Evolutionary conservation across 495 filamentous ascomycete species (phyloP), one percentile per base, ranked within the genome.

Genomic region (Talaromyces thailandensis): DNA sequence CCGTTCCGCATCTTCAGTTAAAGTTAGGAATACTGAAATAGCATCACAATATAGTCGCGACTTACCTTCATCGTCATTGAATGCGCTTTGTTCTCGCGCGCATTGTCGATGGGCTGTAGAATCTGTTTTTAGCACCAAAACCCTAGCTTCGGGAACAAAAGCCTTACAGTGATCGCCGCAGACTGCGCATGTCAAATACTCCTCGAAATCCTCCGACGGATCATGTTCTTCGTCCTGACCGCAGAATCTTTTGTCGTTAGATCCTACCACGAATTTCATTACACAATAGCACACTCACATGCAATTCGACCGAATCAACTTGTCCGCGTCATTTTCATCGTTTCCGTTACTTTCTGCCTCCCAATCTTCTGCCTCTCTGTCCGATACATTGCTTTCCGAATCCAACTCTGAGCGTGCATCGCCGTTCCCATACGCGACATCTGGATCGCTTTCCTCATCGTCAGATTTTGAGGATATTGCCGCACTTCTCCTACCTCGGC

Each of bases 91-190:
- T 69, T 88, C 85, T 65, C 91, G 87, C 63, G 93, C 94, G 75
- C 93, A 98, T 84, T 97, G 90, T 68, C 89, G 86, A 81, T 98
- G 93, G 62, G 93, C 93, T 79, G 62, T 68, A 32, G n/a, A 45
- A 50, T 14, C 29, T 28, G 35, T 40, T 25, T 24, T 63, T 26
- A 63, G 55, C 40, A 56, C 2, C 9, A 23, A 57, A 25, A 56
- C 6, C 28, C 29, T 12, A 66, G 69, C 64, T 53, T 21, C 35
- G 21, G 26, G 35, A 26, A 25, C 43, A 67, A 24, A 23, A 25
- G 65, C 64, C 91, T 73, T 76, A 98, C 93, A 88, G 77, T 96
- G 91, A 72, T 96, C 90, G 59, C 86, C 89, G 74, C 94, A 98
- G 63, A 87, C 82, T 62, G 74, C 76, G 71, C 93, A 97, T 60